phyloP scores from a whole-genome alignment of 1,139 yeast species.

The Yamadazyma sp. region DNA sequence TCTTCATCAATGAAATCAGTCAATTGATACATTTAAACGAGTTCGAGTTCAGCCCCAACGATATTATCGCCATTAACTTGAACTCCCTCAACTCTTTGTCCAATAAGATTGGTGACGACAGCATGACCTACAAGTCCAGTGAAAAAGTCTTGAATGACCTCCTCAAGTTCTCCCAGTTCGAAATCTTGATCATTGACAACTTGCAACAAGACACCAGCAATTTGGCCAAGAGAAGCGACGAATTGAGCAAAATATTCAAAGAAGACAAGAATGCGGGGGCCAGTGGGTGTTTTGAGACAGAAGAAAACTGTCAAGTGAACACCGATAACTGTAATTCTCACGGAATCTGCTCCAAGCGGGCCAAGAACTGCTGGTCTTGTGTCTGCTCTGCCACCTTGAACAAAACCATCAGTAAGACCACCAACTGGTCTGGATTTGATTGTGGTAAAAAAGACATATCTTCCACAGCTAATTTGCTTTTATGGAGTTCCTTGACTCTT shows the following conservation, averaged over 20 bases:
- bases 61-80: slow-evolving; percentile 33
- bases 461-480: slow-evolving; percentile 61
- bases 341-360: slow-evolving; percentile 54
- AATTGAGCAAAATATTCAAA: slow-evolving; percentile 25
- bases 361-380: slow-evolving; percentile 54
- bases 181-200: slow-evolving; percentile 34
- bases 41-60: slow-evolving; percentile 15
- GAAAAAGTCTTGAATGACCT: slow-evolving; percentile 31
- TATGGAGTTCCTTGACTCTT: slow-evolving; percentile 61
- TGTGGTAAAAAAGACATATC: slow-evolving; percentile 69
- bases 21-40: slow-evolving; percentile 41
- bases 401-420: slow-evolving; percentile 48
- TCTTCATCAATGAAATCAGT: slow-evolving; percentile 47
- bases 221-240: slow-evolving; percentile 24
- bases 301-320: slow-evolving; percentile 51
- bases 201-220: slow-evolving; percentile 3
- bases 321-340: slow-evolving; percentile 62
- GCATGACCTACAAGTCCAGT: slow-evolving; percentile 41
- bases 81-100: slow-evolving; percentile 43
- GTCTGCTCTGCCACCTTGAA: slow-evolving; percentile 54
- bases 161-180: slow-evolving; percentile 31
- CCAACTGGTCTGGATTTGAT: slow-evolving; percentile 65
- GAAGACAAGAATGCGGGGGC: slow-evolving; percentile 3
- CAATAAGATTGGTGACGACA: slow-evolving; percentile 40
- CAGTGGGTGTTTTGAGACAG: slow-evolving; percentile 38